These are phyloP conservation scores for Pholiota adiposa DNA, from an alignment of 1,284 basidiomycete species.

Conservation along the genomic window DNA sequence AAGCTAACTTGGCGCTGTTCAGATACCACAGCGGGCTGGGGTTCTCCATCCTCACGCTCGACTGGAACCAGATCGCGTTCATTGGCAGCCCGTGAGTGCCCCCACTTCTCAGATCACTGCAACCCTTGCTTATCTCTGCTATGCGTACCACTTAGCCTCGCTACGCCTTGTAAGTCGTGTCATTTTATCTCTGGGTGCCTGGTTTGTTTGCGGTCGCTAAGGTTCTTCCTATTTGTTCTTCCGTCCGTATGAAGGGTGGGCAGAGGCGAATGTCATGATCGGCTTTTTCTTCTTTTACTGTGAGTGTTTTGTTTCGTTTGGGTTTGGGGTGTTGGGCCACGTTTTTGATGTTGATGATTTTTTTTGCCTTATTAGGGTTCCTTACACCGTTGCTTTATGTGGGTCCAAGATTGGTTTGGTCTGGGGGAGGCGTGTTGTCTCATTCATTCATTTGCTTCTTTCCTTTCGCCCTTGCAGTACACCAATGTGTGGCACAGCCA, in stretches of 20 bases:
- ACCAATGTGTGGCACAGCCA: conserved; percentile 66
- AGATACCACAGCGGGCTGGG: conserved; percentile 42
- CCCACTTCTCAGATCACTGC: no score
- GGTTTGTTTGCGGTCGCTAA: not conserved
- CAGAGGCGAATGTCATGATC: conserved; percentile 77
- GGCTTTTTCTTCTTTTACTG: conserved; percentile 81
- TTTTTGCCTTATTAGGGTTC: conserved; percentile 46
- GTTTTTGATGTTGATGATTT: not conserved
- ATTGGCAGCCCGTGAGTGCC: conserved; percentile 44
- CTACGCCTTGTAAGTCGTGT: conserved; percentile 51
- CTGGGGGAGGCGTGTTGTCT: not conserved
- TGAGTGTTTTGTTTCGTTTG: conserved; percentile 25
- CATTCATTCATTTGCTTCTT: not conserved
- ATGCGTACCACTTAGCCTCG: conserved; percentile 45
- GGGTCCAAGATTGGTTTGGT: conserved; percentile 18
- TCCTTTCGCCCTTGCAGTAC: conserved; percentile 44
- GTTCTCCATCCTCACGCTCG: conserved; percentile 50
- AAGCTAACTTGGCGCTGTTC: not conserved
- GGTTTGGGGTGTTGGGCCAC: not conserved
- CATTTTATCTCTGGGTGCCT: not conserved
- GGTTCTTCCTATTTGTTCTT: conserved; percentile 8
- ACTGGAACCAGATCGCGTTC: conserved; percentile 65
- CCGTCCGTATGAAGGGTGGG: conserved; percentile 52
- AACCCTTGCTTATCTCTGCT: not conserved
- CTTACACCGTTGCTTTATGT: conserved; percentile 69